Conservation (phyloP, 2,329 filamentous ascomycete species). For the Chaetomium sp. region DNA sequence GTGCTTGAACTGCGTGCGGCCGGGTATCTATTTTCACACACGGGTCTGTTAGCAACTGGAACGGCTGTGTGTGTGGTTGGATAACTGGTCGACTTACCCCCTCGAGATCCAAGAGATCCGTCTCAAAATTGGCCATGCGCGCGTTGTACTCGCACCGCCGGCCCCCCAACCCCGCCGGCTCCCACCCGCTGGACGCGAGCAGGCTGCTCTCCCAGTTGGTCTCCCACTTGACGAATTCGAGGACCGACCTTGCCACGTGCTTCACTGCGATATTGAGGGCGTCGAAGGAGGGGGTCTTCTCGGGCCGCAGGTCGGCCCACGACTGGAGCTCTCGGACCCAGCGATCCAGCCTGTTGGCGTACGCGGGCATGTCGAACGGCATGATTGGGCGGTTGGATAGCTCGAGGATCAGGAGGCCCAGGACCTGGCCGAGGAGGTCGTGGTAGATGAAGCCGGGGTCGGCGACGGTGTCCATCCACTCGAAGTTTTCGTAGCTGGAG, state of each 20-base stretch:
- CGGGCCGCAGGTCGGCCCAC: slow-evolving; percentile 53
- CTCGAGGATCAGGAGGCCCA: slow-evolving; percentile 81
- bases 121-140: slow-evolving; percentile 80
- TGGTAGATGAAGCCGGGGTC: slow-evolving; percentile 87
- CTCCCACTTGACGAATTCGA: slow-evolving; percentile 75
- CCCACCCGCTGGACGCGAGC: slow-evolving; percentile 72
- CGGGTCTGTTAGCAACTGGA: slow-evolving; percentile 13
- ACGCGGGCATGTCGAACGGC: slow-evolving; percentile 77
- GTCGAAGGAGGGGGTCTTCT: slow-evolving; percentile 52
- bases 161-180: slow-evolving; percentile 67
- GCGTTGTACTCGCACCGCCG: slow-evolving; percentile 76
- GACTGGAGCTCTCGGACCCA: slow-evolving; percentile 69
- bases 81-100: slow-evolving; percentile 63
- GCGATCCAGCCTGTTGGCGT: slow-evolving; percentile 63
- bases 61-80: neutral
- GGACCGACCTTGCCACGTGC: slow-evolving; percentile 60
- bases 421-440: slow-evolving; percentile 73
- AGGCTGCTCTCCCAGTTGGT: slow-evolving; percentile 73
- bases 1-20: slow-evolving; percentile 92
- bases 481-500: slow-evolving; percentile 87
- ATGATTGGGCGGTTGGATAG: slow-evolving; percentile 78
- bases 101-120: slow-evolving; percentile 75
- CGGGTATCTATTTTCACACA: slow-evolving; percentile 70
- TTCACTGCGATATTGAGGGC: slow-evolving; percentile 65
- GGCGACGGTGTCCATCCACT: slow-evolving; percentile 77